Evolutionary conservation across 495 filamentous ascomycete species (phyloP), one percentile per base, ranked within the genome.

Genomic region (Lepidopterella palustris): DNA sequence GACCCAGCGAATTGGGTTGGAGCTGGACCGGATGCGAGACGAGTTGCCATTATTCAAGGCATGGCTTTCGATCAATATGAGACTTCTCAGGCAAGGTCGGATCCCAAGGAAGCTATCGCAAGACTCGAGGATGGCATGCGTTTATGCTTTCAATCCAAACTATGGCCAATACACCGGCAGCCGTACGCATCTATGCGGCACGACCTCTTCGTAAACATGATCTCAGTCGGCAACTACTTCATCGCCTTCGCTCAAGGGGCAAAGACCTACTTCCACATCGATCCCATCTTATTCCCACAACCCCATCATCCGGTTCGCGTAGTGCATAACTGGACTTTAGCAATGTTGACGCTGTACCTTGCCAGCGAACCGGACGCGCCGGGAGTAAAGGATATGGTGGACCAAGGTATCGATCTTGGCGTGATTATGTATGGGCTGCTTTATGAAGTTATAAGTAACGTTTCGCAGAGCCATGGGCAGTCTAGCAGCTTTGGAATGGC

Each of bases 251-350:
- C 48, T 2, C 66, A 70, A 10, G 65, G 57, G 25, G 54, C 62
- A 1, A 70, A 68, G 55, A 39, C 53, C 25, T 68, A 74, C 39
- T 54, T 65, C 47, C 51, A 64, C 27, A 66, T 74, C 51, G 62
- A 68, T 20, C 73, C 73, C 0, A 56, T 63, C 47, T 59, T 73
- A 21, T 71, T 64, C 45, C 71, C 72, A 15, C 57, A 70, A 45
- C 5, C 55, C 13, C 51, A 49, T 26, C 72, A 75, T 62, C 73
- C 73, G 1, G 61, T 72, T 13, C 65, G 73, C 0, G 66, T 75
- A 9, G 70, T 71, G 4, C 73, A 75, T 56, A 64, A 58, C 24
- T 74, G 65, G 62, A 66, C 63, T n/a, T 62, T 70, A 45, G 68
- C 68, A 15, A 70, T 60, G 62, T 52, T 75, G 35, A 53, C 67